phyloP scores from a whole-genome alignment of 257 asterid genomes.

The Solanum commersonii region DNA sequence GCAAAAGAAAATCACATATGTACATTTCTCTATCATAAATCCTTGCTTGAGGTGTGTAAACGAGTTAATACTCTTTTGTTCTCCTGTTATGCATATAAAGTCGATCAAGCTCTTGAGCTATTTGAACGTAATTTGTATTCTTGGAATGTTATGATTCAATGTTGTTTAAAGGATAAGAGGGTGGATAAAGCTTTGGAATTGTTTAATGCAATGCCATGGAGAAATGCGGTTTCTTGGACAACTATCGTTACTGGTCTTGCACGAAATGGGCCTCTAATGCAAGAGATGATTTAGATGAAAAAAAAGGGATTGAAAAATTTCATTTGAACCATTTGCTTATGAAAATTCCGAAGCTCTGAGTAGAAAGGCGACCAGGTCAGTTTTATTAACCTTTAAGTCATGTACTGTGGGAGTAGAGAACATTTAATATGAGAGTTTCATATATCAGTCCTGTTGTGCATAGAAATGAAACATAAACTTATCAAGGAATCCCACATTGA shows the following conservation, averaged over 20 bases:
- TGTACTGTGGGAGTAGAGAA: no score
- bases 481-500: not conserved
- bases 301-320: no score
- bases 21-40: not conserved
- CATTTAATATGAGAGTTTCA: no score
- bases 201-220: conserved; percentile 38
- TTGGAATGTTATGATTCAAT: conserved; percentile 40
- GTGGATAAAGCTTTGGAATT: conserved; percentile 31
- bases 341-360: no score
- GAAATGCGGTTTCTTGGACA: conserved; percentile 49
- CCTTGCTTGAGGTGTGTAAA: not conserved
- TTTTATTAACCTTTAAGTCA: no score
- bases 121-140: conserved; percentile 36
- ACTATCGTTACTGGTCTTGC: conserved; percentile 53
- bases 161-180: conserved; percentile 28
- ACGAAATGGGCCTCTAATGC: conserved; percentile 18
- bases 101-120: conserved; percentile 38
- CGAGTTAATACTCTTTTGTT: not conserved
- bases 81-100: not conserved
- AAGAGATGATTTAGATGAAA: not conserved
- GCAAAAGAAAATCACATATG: not conserved
- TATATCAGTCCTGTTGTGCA: no score
- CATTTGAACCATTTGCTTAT: no score
- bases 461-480: not conserved
- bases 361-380: no score